Conservation (phyloP, 331 rosid genomes). For the Rhamnella rubrinervis region DNA sequence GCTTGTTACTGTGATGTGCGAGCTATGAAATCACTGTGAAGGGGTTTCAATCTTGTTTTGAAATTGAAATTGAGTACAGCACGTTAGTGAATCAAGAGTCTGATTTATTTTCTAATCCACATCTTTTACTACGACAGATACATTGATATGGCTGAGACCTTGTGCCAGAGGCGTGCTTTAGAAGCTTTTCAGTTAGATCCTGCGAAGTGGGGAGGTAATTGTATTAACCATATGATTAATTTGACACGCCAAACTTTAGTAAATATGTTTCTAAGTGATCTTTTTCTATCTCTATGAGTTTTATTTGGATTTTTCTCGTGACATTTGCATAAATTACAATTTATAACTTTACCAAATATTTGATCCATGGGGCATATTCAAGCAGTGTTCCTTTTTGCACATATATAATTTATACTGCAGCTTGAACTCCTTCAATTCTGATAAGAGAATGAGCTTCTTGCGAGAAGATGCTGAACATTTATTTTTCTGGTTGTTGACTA, state of each 20-base stretch:
- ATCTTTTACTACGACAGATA: constrained; percentile 42
- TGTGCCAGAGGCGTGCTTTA: constrained; percentile 83
- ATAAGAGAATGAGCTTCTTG: not conserved
- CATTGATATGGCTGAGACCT: constrained; percentile 77
- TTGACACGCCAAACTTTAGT: not conserved
- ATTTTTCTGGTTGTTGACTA: not conserved
- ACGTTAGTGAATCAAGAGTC: not conserved
- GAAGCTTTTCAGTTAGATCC: constrained; percentile 80
- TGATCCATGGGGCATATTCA: not conserved
- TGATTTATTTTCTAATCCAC: not conserved
- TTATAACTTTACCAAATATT: not conserved
- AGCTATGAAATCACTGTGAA: not conserved
- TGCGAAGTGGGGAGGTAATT: constrained; percentile 82
- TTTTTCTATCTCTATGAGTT: not conserved
- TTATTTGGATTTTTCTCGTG: not conserved
- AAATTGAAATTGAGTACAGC: not conserved
- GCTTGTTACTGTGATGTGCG: no score
- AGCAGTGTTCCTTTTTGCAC: not conserved
- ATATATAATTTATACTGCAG: not conserved
- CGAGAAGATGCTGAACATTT: not conserved
- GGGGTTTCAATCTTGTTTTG: not conserved
- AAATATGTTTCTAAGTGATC: not conserved
- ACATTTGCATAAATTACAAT: not conserved
- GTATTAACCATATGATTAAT: constrained; percentile 1
- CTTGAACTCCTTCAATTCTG: constrained; percentile 20